phyloP scores from a whole-genome alignment of 768 basidiomycete genomes.

The Pulveroboletus sp. region DNA sequence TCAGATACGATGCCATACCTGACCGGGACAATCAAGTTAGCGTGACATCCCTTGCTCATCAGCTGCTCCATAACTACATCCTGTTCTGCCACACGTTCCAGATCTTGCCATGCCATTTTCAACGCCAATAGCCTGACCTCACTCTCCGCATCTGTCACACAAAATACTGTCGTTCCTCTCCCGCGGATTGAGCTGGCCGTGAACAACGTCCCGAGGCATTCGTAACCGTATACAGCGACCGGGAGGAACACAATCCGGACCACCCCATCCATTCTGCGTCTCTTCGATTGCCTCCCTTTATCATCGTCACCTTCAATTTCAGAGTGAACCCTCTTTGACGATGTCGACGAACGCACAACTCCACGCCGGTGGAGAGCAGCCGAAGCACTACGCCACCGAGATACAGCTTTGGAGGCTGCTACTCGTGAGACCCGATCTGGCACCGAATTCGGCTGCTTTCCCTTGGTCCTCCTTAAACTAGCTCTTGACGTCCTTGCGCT shows the following conservation, averaged over 20 bases:
- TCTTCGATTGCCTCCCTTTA: neutral
- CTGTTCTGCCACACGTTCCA: neutral
- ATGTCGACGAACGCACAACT: neutral
- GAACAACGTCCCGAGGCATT: slow-evolving; percentile 5
- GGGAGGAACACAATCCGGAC: neutral
- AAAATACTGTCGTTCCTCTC: slow-evolving; percentile 7
- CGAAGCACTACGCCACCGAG: neutral
- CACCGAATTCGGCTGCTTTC: neutral
- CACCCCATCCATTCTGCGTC: neutral
- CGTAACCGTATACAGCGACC: neutral
- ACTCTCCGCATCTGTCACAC: neutral
- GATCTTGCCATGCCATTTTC: slow-evolving; percentile 13
- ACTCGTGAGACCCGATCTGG: neutral
- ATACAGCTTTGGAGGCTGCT: neutral
- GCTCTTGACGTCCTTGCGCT: neutral
- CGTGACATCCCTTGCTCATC: neutral
- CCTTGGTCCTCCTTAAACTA: neutral
- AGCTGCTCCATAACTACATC: neutral
- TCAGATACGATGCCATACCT: neutral
- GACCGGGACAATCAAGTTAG: neutral
- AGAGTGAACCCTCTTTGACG: neutral
- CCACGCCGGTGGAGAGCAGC: neutral
- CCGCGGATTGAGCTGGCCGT: slow-evolving; percentile 11
- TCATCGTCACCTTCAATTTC: neutral
- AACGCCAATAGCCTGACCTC: neutral